Conservation (phyloP, 2,329 filamentous ascomycete genomes). For the Fusarium fracticaudum region DNA sequence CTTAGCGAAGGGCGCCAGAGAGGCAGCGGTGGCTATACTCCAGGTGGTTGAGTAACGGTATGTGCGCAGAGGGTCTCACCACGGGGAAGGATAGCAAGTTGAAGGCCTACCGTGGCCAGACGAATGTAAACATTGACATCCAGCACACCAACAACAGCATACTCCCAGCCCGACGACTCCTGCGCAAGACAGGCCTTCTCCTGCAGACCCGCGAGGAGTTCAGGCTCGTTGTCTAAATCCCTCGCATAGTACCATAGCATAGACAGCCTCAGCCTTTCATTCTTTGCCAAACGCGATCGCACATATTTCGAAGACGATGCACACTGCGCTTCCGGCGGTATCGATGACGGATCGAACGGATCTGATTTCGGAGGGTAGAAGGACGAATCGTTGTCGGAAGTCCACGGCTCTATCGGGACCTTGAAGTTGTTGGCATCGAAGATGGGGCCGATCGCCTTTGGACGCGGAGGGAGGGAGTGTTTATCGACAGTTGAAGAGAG, state of each 20-base stretch:
- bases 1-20: background rate
- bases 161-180: slow-evolving; percentile 57
- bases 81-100: slow-evolving; percentile 54
- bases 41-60: slow-evolving; percentile 50
- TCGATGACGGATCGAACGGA: slow-evolving; percentile 9
- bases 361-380: slow-evolving; percentile 7
- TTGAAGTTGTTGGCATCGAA: slow-evolving; percentile 26
- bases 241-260: slow-evolving; percentile 57
- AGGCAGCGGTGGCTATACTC: slow-evolving; percentile 30
- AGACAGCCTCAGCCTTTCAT: slow-evolving; percentile 45
- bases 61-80: slow-evolving; percentile 57
- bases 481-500: slow-evolving; percentile 33
- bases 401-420: slow-evolving; percentile 27
- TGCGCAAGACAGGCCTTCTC: slow-evolving; percentile 54
- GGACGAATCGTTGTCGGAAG: background rate
- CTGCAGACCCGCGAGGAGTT: slow-evolving; percentile 53
- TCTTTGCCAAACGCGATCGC: slow-evolving; percentile 38
- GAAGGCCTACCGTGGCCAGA: slow-evolving; percentile 53
- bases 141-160: slow-evolving; percentile 55
- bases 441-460: slow-evolving; percentile 30
- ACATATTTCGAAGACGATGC: slow-evolving; percentile 29
- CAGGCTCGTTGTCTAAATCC: slow-evolving; percentile 50
- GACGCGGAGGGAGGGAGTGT: slow-evolving; percentile 12
- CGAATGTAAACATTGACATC: slow-evolving; percentile 55
- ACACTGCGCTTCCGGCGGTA: slow-evolving; percentile 10